A percentile compares a stretch with the other conserved stretches of the same genome.
phyloP scores from a whole-genome alignment of 768 basidiomycete species.

The Psilocybe sp. region DNA sequence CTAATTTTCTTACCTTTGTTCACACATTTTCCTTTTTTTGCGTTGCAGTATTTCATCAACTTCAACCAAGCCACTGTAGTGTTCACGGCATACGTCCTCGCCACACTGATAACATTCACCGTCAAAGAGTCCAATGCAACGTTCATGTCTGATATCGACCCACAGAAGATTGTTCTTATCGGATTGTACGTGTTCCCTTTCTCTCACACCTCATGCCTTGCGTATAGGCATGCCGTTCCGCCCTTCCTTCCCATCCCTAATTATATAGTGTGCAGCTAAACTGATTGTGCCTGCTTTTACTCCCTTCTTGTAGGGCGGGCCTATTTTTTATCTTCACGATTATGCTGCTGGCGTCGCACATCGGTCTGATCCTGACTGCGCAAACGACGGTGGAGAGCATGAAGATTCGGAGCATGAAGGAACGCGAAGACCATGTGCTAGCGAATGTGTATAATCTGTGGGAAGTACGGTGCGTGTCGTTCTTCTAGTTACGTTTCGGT shows the following conservation, averaged over 20 bases:
- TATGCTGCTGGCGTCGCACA: conserved; percentile 55
- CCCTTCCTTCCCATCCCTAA: too few species aligned
- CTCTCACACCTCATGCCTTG: not conserved
- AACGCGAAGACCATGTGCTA: conserved; percentile 56
- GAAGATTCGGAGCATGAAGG: conserved; percentile 51
- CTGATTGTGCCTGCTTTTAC: not conserved
- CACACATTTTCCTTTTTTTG: not conserved
- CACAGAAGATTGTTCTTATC: conserved; percentile 71
- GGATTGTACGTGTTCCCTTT: conserved; percentile 54
- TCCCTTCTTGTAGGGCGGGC: conserved; percentile 43
- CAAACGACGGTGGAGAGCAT: conserved; percentile 84
- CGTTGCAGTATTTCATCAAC: conserved; percentile 76
- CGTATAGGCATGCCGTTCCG: too few species aligned
- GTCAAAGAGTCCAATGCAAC: conserved; percentile 27
- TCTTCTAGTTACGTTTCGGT: too few species aligned
- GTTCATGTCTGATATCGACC: conserved; percentile 40
- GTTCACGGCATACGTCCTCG: conserved; percentile 62
- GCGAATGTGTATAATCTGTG: conserved; percentile 51
- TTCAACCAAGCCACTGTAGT: conserved; percentile 65
- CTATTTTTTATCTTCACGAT: conserved; percentile 72
- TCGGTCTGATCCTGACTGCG: conserved; percentile 56
- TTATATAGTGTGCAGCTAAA: too few species aligned
- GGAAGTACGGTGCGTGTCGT: conserved; percentile 48
- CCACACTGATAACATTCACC: conserved; percentile 55
- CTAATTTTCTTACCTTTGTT: not conserved